These are phyloP conservation scores for Grosmannia huntii DNA, from an alignment of 2,329 filamentous ascomycete species.

Conservation along the genomic window DNA sequence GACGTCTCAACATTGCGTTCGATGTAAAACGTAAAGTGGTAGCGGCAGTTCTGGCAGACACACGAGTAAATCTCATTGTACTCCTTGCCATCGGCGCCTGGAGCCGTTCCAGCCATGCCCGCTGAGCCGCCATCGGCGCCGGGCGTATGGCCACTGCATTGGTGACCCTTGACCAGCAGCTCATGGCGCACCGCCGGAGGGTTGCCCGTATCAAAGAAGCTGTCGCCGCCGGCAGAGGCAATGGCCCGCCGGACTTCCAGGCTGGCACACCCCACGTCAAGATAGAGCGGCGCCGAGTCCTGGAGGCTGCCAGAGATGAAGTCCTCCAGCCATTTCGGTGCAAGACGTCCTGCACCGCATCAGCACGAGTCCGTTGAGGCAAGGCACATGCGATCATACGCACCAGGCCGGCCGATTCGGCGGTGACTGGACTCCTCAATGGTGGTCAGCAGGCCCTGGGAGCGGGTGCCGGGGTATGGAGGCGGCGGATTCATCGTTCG, in stretches of 20 bases:
- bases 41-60: constrained; percentile 20
- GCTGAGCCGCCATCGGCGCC: neutral
- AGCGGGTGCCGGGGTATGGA: constrained; percentile 6
- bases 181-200: constrained; percentile 7
- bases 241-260: neutral
- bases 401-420: constrained; percentile 3
- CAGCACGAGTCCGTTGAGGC: neutral
- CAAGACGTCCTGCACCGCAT: constrained; percentile 9
- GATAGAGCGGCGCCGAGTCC: constrained; percentile 1
- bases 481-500: constrained; percentile 10
- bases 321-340: constrained; percentile 14
- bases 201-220: neutral
- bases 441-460: constrained; percentile 3
- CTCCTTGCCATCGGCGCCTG: constrained; percentile 7
- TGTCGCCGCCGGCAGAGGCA: constrained; percentile 1
- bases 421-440: constrained; percentile 7
- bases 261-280: constrained; percentile 10
- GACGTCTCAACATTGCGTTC: constrained; percentile 4
- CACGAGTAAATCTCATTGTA: constrained; percentile 15
- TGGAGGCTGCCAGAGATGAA: constrained; percentile 9
- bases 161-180: constrained; percentile 13
- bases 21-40: constrained; percentile 20
- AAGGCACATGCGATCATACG: neutral
- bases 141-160: constrained; percentile 4
- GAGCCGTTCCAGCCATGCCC: neutral